Conservation (phyloP, 2,329 filamentous ascomycete genomes). For the Furcasterigmium sp. region DNA sequence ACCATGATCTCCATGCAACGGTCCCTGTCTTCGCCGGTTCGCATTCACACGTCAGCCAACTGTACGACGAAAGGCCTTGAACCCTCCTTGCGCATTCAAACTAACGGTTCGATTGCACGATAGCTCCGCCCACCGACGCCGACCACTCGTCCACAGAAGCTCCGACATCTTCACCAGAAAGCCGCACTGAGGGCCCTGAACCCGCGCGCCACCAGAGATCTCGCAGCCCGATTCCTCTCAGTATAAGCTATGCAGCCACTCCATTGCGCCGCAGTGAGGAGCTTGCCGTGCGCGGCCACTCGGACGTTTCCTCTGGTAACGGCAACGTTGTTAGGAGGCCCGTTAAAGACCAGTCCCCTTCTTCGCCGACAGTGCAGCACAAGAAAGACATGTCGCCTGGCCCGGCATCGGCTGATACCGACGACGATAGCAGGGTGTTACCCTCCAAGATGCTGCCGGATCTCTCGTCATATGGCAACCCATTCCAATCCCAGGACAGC, state of each 20-base stretch:
- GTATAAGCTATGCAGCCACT: slow-evolving; percentile 26
- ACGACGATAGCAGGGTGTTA: slow-evolving; percentile 25
- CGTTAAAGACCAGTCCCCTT: slow-evolving; percentile 40
- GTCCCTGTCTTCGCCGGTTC: slow-evolving; percentile 57
- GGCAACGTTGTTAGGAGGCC: slow-evolving; percentile 29
- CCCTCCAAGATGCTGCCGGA: slow-evolving; percentile 51
- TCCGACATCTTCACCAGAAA: slow-evolving; percentile 49
- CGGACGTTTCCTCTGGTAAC: not conserved
- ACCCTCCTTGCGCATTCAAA: too few species aligned
- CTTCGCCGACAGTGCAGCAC: slow-evolving; percentile 17
- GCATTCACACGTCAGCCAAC: slow-evolving; percentile 45
- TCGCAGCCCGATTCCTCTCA: slow-evolving; percentile 44
- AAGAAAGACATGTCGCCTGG: slow-evolving; percentile 12
- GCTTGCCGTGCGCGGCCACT: slow-evolving; percentile 24
- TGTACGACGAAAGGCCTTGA: too few species aligned
- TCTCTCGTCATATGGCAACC: slow-evolving; percentile 60
- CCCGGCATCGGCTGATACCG: slow-evolving; percentile 15
- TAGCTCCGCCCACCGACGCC: slow-evolving; percentile 47
- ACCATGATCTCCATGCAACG: slow-evolving; percentile 57
- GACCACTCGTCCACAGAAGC: slow-evolving; percentile 47
- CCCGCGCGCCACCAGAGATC: slow-evolving; percentile 44
- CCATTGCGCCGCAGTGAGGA: slow-evolving; percentile 39
- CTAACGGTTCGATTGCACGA: not conserved
- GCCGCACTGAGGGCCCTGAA: slow-evolving; percentile 43
- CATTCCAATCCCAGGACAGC: slow-evolving; percentile 52